phyloP scores from a whole-genome alignment of 805 yeast genomes.

The Grigorovia transvaalensis region DNA sequence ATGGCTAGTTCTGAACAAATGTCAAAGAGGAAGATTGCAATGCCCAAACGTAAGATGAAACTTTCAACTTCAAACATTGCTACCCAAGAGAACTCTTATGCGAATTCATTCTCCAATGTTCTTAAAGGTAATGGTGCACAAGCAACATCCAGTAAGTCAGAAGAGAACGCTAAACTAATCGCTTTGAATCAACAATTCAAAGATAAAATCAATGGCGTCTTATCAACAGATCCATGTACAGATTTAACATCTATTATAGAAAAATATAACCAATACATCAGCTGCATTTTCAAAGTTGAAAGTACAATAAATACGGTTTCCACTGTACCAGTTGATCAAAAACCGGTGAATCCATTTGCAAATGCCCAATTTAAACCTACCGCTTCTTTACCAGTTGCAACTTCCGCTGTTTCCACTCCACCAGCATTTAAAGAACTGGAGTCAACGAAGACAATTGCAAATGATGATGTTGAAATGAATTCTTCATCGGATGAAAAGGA shows the following conservation, averaged over 20 bases:
- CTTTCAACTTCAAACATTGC: conserved; percentile 3
- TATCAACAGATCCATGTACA: conserved; percentile 38
- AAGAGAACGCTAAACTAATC: conserved; percentile 40
- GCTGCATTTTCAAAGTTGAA: conserved; percentile 15
- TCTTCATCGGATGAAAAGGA: conserved; percentile 26
- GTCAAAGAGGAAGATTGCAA: conserved; percentile 60
- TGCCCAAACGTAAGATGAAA: conserved; percentile 38
- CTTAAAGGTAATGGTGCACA: conserved; percentile 2
- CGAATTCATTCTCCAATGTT: conserved; percentile 13
- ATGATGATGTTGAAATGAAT: not conserved
- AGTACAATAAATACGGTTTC: conserved; percentile 8
- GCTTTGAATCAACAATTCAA: conserved; percentile 58
- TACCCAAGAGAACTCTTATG: conserved; percentile 9
- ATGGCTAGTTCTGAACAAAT: conserved; percentile 52
- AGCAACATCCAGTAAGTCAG: conserved; percentile 9
- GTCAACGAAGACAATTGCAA: not conserved
- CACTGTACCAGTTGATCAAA: not conserved
- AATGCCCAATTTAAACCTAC: conserved; percentile 1
- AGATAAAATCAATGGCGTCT: conserved; percentile 35
- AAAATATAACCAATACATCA: conserved; percentile 50
- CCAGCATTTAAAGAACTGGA: not conserved
- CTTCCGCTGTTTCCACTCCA: not conserved
- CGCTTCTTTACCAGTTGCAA: not conserved
- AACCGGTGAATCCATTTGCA: not conserved
- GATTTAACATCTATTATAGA: conserved; percentile 44